Evolutionary conservation across 495 filamentous ascomycete genomes (phyloP).

Genomic region (Chlorociboria aeruginascens): DNA sequence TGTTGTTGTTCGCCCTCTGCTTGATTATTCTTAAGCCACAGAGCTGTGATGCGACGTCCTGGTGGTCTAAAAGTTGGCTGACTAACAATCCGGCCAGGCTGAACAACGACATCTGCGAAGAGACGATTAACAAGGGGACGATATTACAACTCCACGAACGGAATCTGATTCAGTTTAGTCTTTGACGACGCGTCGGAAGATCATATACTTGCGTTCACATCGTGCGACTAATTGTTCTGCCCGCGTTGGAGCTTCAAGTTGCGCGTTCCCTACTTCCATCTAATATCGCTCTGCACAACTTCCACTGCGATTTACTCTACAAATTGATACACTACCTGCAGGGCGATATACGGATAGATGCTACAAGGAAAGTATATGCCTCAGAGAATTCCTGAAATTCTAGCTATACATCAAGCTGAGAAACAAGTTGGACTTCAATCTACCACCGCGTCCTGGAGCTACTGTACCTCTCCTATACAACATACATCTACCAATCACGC

Average conservation of each 20-base stretch:
- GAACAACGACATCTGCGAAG: slow-evolving; percentile 15
- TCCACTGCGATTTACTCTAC: neutral
- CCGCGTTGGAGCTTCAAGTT: slow-evolving; percentile 10
- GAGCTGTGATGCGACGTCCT: slow-evolving; percentile 9
- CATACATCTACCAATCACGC: neutral
- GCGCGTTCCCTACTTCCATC: slow-evolving; percentile 10
- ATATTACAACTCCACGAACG: slow-evolving; percentile 15
- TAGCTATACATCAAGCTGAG: neutral
- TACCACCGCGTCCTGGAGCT: no score
- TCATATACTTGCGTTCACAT: slow-evolving; percentile 4
- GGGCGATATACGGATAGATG: neutral
- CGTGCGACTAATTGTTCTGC: slow-evolving; percentile 7
- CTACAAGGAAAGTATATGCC: neutral
- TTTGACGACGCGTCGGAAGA: slow-evolving; percentile 19
- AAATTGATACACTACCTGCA: neutral
- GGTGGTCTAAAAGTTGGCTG: neutral
- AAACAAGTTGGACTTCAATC: neutral
- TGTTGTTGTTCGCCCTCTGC: slow-evolving; percentile 7
- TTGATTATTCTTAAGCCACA: neutral
- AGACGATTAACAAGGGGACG: slow-evolving; percentile 5
- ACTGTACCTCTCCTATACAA: neutral
- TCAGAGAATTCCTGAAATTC: neutral
- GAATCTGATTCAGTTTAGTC: slow-evolving; percentile 14
- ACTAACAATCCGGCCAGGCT: slow-evolving; percentile 1
- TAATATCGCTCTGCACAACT: neutral